Base-by-base conservation (phyloP, 108 stramenopile genomes). In the Thalassiosira profunda region DNA sequence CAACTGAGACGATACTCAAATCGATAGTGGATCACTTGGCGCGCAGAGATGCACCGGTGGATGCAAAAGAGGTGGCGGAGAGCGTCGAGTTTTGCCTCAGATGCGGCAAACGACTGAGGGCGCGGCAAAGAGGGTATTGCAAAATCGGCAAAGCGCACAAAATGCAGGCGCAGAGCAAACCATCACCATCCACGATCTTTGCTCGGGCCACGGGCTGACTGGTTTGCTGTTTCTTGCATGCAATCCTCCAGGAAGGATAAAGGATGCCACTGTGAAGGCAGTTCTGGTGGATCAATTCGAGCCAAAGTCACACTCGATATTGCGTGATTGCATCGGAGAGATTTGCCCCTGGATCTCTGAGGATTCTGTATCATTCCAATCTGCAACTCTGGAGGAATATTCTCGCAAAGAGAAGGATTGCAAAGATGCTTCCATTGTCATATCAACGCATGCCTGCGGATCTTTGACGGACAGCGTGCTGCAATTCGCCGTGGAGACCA, bases 191-290 rank as follows among this genome's bases (percentile, higher is more conserved):
- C 55, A 74, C 17, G 84, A 84, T 24, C 43, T 84, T 5, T 84
- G 84, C 48, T 66, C 62, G 1, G 84, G 84, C 1, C 84, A 84
- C 59, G 84, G 84, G 15, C 52, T 84, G 36, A 81, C 80, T 28
- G 84, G 80, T 33, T 63, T 84, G 66, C 64, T 84, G 12, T 84
- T 84, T 59, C 48, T 78, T 17, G 84, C 84, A 5, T 84, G 84
- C 61, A 84, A 84, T 60, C 84, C 80, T 46, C 80, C 84, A 24
- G 20, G 53, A 34, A 59, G 41, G n/a, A 6, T 21, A 31, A 35
- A 9, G 1, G 17, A 37, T 21, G 18, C 58, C 17, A 28, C 17
- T 2, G 41, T 54, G 14, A 33, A 31, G 15, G 45, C 67, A 33
- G 59, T 67, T 6, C 62, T 84, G 11, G 47, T 81, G 1, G 84